Evolutionary conservation across 1,139 yeast species (phyloP).

Genomic region (Hemisphaericaspora xylofermentans): DNA sequence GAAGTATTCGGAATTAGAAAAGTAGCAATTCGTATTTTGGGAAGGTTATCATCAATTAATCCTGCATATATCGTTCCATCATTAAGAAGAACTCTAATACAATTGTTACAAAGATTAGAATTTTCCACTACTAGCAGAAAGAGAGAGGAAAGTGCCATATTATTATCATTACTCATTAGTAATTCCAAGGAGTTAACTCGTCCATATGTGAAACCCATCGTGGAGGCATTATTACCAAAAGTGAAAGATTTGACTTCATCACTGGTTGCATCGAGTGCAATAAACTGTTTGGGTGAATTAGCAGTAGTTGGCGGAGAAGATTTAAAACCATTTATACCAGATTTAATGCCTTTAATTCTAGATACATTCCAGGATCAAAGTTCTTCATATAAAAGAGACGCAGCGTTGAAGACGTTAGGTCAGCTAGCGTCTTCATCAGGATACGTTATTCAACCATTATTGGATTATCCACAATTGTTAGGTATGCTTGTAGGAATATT

Average conservation of each 20-base stretch:
- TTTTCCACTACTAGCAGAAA: slow-evolving; percentile 74
- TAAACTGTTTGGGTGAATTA: slow-evolving; percentile 86
- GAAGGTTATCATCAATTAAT: slow-evolving; percentile 79
- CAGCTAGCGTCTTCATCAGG: slow-evolving; percentile 90
- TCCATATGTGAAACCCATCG: slow-evolving; percentile 88
- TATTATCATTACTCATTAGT: slow-evolving; percentile 70
- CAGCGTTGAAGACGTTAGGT: slow-evolving; percentile 85
- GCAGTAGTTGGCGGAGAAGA: slow-evolving; percentile 89
- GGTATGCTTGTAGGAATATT: slow-evolving; percentile 80
- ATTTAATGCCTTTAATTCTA: slow-evolving; percentile 82
- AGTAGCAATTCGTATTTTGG: slow-evolving; percentile 77
- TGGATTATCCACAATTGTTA: slow-evolving; percentile 86
- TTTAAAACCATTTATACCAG: slow-evolving; percentile 66
- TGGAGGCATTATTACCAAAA: slow-evolving; percentile 77
- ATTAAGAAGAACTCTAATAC: slow-evolving; percentile 79
- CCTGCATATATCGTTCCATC: slow-evolving; percentile 97
- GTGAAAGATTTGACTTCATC: slow-evolving; percentile 66
- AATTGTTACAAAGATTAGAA: slow-evolving; percentile 79
- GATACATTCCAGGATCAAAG: slow-evolving; percentile 92
- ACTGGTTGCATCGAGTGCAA: slow-evolving; percentile 85
- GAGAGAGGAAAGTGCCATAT: slow-evolving; percentile 83
- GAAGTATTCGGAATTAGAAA: slow-evolving; percentile 82
- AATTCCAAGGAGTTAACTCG: slow-evolving; percentile 78
- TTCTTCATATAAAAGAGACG: slow-evolving; percentile 79
- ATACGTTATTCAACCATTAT: slow-evolving; percentile 88